A percentile compares a stretch with the other conserved stretches of the same genome.
Evolutionary conservation across 768 basidiomycete species (phyloP).

Genomic region (Lentinus tigrinus): DNA sequence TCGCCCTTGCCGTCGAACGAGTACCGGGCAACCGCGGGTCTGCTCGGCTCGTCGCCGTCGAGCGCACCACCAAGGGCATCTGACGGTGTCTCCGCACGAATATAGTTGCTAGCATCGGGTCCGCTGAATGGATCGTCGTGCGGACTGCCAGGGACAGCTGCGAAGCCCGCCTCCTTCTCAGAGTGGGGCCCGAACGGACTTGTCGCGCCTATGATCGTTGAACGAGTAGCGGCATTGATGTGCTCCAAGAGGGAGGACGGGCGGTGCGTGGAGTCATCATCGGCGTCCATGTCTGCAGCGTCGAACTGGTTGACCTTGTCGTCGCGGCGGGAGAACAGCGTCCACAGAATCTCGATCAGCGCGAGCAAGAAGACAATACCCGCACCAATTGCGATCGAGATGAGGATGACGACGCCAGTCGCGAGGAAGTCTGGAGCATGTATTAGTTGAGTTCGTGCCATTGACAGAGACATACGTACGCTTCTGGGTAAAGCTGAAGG

Average conservation of each 20-base stretch:
- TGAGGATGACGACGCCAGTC: conserved; percentile 89
- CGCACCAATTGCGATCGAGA: conserved; percentile 95
- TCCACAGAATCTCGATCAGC: conserved; percentile 84
- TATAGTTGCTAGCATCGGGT: conserved; percentile 73
- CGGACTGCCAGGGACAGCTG: conserved; percentile 25
- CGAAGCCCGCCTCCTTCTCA: conserved; percentile 57
- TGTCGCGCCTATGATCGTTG: conserved; percentile 66
- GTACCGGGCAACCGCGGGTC: conserved; percentile 78
- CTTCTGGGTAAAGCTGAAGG: conserved; percentile 70
- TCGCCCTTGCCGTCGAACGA: conserved; percentile 79
- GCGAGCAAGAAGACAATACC: conserved; percentile 89
- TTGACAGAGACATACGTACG: conserved; percentile 44
- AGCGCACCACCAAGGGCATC: conserved; percentile 65
- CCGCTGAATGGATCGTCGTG: conserved; percentile 56
- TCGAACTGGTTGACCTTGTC: conserved; percentile 69
- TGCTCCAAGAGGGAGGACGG: conserved; percentile 88
- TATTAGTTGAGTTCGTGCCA: conserved; percentile 10
- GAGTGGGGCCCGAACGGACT: conserved; percentile 36
- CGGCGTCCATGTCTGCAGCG: conserved; percentile 64
- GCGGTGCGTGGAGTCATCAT: conserved; percentile 69
- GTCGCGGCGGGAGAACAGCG: conserved; percentile 79
- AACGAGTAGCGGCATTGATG: conserved; percentile 86
- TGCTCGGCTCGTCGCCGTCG: conserved; percentile 62
- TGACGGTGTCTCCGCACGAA: conserved; percentile 79
- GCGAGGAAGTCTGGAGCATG: conserved; percentile 73